Percentiles rank a stretch among this genome's conserved stretches.
Conservation (phyloP, 306 rosid genomes). For the Dryas alaskensis region DNA sequence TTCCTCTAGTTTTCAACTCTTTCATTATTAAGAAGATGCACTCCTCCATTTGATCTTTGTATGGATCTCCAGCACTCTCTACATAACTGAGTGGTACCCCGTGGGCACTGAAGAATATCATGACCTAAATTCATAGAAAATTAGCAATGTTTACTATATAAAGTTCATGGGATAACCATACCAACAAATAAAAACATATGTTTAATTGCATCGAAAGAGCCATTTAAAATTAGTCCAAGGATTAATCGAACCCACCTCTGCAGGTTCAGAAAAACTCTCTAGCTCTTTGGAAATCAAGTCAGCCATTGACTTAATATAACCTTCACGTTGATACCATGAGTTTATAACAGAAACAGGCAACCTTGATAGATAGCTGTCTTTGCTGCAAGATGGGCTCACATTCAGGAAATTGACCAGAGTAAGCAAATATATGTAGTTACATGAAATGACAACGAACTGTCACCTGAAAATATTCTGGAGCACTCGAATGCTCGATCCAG, state of each 20-base stretch:
- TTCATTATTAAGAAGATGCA: constrained; percentile 86
- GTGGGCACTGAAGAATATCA: constrained; percentile 97
- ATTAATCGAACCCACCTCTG: constrained; percentile 56
- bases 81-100: constrained; percentile 97
- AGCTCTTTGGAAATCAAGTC: constrained; percentile 85
- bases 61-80: constrained; percentile 95
- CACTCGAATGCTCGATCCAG: constrained; percentile 94
- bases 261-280: constrained; percentile 55
- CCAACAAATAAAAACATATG: not conserved
- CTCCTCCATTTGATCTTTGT: constrained; percentile 96
- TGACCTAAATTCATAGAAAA: constrained; percentile 46
- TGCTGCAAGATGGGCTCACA: constrained; percentile 53
- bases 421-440: constrained; percentile 17
- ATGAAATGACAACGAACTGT: constrained; percentile 17
- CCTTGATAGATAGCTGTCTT: constrained; percentile 64
- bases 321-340: constrained; percentile 92
- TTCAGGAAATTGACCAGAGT: constrained; percentile 24
- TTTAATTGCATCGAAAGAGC: constrained; percentile 7
- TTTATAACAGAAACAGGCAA: constrained; percentile 89
- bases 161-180: constrained; percentile 7
- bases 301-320: constrained; percentile 90
- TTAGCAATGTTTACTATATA: constrained; percentile 11
- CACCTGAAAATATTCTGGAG: constrained; percentile 79
- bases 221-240: constrained; percentile 11
- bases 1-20: constrained; percentile 92